Evolutionary conservation across 768 basidiomycete genomes (phyloP).

Genomic region (Boletellus ananas): DNA sequence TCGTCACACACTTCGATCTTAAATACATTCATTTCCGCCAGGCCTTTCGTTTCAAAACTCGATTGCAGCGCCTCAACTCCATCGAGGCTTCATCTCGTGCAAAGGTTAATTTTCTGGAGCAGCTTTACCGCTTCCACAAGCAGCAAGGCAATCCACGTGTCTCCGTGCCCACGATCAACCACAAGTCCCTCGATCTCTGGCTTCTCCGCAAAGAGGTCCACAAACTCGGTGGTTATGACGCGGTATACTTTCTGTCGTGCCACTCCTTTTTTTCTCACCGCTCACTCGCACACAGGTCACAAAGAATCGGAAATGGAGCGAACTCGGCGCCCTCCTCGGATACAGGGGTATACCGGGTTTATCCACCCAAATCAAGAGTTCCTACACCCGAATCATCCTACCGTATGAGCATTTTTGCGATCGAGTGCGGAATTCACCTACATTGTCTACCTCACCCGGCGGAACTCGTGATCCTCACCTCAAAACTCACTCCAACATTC

Average conservation of each 20-base stretch:
- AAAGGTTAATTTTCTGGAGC: conserved; percentile 95
- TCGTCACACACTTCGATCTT: conserved; percentile 14
- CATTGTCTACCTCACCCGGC: conserved; percentile 34
- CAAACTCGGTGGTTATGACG: conserved; percentile 82
- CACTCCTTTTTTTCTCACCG: conserved; percentile 19
- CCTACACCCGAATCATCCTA: conserved; percentile 86
- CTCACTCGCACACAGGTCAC: conserved; percentile 58
- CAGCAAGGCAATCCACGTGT: conserved; percentile 91
- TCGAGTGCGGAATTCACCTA: conserved; percentile 64
- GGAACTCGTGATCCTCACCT: conserved; percentile 47
- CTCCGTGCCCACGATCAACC: conserved; percentile 90
- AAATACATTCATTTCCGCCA: conserved; percentile 25
- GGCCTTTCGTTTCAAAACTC: conserved; percentile 94
- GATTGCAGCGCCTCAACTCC: conserved; percentile 90
- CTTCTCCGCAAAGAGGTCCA: conserved; percentile 88
- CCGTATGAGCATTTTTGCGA: conserved; percentile 94
- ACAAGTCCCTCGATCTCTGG: conserved; percentile 92
- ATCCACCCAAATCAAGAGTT: conserved; percentile 83
- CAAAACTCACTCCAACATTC: conserved; percentile 53
- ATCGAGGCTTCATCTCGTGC: conserved; percentile 97
- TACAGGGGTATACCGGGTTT: conserved; percentile 80
- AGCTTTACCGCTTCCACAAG: conserved; percentile 93
- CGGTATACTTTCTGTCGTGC: conserved; percentile 46
- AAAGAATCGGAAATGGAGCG: conserved; percentile 81
- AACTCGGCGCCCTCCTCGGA: conserved; percentile 77